Conservation (phyloP, 352 stramenopile species). For the Globisporangium irregulare region DNA sequence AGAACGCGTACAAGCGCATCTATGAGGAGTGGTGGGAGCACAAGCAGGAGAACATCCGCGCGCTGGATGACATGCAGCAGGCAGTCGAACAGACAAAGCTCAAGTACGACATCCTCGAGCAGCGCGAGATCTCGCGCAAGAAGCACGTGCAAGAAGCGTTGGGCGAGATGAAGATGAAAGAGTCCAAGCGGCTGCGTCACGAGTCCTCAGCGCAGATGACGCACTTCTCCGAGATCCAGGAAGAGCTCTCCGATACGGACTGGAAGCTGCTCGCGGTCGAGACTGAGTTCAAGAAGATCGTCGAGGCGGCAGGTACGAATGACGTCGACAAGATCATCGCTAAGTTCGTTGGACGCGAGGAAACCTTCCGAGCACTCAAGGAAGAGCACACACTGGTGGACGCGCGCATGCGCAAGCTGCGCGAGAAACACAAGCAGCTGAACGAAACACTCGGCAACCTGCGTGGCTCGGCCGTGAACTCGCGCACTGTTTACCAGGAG, state of each 20-base stretch:
- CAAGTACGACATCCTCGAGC: slow-evolving; percentile 73
- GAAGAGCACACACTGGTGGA: slow-evolving; percentile 75
- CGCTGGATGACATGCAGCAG: slow-evolving; percentile 71
- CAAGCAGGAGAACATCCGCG: slow-evolving; percentile 70
- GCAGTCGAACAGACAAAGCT: slow-evolving; percentile 72
- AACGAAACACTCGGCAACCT: slow-evolving; percentile 61
- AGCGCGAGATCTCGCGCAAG: slow-evolving; percentile 69
- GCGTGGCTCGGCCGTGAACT: slow-evolving; percentile 68
- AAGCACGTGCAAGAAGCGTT: slow-evolving; percentile 70
- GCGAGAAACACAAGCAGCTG: slow-evolving; percentile 75
- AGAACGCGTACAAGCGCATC: slow-evolving; percentile 61
- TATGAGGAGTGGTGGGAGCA: slow-evolving; percentile 68
- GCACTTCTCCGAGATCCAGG: slow-evolving; percentile 78
- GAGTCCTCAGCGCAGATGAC: slow-evolving; percentile 74
- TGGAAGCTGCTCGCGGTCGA: slow-evolving; percentile 64
- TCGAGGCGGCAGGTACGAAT: slow-evolving; percentile 72
- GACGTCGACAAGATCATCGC: slow-evolving; percentile 82
- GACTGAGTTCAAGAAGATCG: slow-evolving; percentile 69
- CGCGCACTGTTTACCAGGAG: slow-evolving; percentile 82
- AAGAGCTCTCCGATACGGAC: slow-evolving; percentile 71
- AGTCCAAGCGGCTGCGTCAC: slow-evolving; percentile 63
- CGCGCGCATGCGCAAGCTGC: slow-evolving; percentile 69
- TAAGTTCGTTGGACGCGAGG: slow-evolving; percentile 69
- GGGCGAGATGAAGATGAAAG: slow-evolving; percentile 70
- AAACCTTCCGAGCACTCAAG: slow-evolving; percentile 68